A percentile compares a stretch with the other conserved stretches of the same genome.
These are phyloP conservation scores for Starmerella cellae DNA, from an alignment of 805 yeast species.

Conservation along the genomic window DNA sequence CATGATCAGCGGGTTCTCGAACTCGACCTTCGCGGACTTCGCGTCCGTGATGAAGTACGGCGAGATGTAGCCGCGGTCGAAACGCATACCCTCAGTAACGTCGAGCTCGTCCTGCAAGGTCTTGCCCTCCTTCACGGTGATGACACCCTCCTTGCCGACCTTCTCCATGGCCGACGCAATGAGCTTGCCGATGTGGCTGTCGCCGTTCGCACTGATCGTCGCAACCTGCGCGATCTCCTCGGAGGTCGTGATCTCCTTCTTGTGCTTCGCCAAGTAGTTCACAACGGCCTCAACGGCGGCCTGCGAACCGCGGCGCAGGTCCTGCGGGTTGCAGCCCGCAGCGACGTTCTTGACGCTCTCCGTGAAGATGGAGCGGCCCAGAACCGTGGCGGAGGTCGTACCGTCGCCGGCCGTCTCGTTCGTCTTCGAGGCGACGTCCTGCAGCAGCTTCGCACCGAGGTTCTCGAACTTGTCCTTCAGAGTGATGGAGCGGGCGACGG, in stretches of 20 bases:
- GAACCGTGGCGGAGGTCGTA: constrained; percentile 92
- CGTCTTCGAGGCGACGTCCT: constrained; percentile 94
- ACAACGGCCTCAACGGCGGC: constrained; percentile 93
- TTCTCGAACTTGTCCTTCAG: constrained; percentile 86
- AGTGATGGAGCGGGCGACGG: constrained; percentile 78
- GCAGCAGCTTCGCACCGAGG: constrained; percentile 87
- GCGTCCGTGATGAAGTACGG: constrained; percentile 94
- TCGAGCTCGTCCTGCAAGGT: constrained; percentile 92
- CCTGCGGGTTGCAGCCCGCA: constrained; percentile 99
- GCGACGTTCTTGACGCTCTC: constrained; percentile 95
- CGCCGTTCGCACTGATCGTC: constrained; percentile 95
- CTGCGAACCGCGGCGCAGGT: constrained; percentile 91
- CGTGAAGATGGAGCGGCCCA: constrained; percentile 89
- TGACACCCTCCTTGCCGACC: constrained; percentile 98
- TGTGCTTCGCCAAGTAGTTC: constrained; percentile 65
- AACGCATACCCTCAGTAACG: constrained; percentile 96
- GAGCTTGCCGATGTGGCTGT: constrained; percentile 75
- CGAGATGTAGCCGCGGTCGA: constrained; percentile 92
- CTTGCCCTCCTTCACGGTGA: constrained; percentile 94
- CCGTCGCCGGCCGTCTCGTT: constrained; percentile 98
- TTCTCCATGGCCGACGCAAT: constrained; percentile 95
- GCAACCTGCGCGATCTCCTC: constrained; percentile 98
- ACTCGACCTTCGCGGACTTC: constrained; percentile 83
- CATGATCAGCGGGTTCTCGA: constrained; percentile 80
- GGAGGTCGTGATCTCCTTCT: constrained; percentile 83